Evolutionary conservation across 371 early-diverging fungal species (phyloP), one percentile per base, ranked within the genome.

Genomic region (Chytridium lagenaria): DNA sequence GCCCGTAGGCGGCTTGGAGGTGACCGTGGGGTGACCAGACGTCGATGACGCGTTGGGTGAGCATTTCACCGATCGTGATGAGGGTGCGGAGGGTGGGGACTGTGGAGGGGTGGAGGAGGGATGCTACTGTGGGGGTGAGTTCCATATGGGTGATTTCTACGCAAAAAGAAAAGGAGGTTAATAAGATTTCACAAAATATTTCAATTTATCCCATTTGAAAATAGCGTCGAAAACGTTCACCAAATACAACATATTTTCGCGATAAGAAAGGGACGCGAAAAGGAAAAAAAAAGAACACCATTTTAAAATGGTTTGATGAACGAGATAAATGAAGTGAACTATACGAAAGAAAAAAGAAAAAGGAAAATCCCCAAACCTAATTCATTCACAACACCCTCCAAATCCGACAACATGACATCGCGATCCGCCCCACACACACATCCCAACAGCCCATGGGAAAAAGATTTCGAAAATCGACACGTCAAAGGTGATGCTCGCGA

Each of bases 401-500:
- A 59, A 34, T 50, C 30, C 12, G 59, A 30, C 22, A 73, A 44
- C 1, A 77, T 51, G 26, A n/a, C 19, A 2, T 73, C 74, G 22
- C 55, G 34, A 3, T 34, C 16, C 22, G 71, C 52, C 15, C 55
- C 33, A 19, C 26, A 77, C 26, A 33, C 55, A 37, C n/a, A 39
- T 69, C 34, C 55, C 77, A 36, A 36, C 51, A 51, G 65, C 34
- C 23, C 44, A 73, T 12, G 70, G 26, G 50, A 33, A 63, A 44
- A 72, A 77, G 19, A 77, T 73, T 16, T 77, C 77, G 39, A 68
- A 65, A 2, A 77, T 69, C 22, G 70, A 70, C 12, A 73, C 67
- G 50, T 77, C 77, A 57, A 77, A 77, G 10, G 74, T 77, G 70
- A 49, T 37, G 31, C 31, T 38, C 39, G 74, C 74, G 40, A 69